Evolutionary conservation across 495 filamentous ascomycete species (phyloP), one percentile per base, ranked within the genome.

Genomic region (Parathielavia appendiculata): DNA sequence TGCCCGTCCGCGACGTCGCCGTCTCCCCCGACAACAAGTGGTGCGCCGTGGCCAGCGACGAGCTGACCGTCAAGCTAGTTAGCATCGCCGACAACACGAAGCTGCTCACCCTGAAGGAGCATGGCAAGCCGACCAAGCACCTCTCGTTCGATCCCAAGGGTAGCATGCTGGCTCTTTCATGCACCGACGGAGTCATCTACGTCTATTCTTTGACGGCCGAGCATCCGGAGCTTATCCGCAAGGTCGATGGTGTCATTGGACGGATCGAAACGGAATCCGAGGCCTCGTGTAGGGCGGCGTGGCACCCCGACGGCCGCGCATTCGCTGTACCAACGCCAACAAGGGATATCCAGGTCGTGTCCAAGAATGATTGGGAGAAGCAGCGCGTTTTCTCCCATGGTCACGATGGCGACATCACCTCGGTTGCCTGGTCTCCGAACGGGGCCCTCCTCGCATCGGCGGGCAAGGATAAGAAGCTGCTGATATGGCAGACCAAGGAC

Each of bases 11-110:
- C 67, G 91, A 96, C 66, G 79, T 98, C 57, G 86, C 86, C 1
- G 73, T 97, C 16, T 92, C 90, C 5, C 85, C 83, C 8, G 90
- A 98, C 70, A 81, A 82, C 0, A 82, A 87, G 66, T 97, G 91
- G 95, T 86, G 82, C 49, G 93, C 93, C 39, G 89, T 97, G n/a
- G 89, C 95, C 34, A 96, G 92, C 81, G 95, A 98, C 73, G 93
- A 98, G 67, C 78, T 95, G 36, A 86, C 85, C 1, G 90, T 97
- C 38, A 95, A 92, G 65, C 78, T 98, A 39, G 90, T 97, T 57
- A 87, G 85, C 63, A 81, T 86, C 32, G 76, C 87, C 45, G 89
- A 96, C 66, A 92, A 85, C 73, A 84, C 73, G 36, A 80, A 84
- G 49, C 71, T 92, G 36, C 79, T 87, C 59, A 86, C 84, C 60